These are phyloP conservation scores for Cyphellophora europaea DNA, from an alignment of 2,329 filamentous ascomycete species.

Conservation along the genomic window DNA sequence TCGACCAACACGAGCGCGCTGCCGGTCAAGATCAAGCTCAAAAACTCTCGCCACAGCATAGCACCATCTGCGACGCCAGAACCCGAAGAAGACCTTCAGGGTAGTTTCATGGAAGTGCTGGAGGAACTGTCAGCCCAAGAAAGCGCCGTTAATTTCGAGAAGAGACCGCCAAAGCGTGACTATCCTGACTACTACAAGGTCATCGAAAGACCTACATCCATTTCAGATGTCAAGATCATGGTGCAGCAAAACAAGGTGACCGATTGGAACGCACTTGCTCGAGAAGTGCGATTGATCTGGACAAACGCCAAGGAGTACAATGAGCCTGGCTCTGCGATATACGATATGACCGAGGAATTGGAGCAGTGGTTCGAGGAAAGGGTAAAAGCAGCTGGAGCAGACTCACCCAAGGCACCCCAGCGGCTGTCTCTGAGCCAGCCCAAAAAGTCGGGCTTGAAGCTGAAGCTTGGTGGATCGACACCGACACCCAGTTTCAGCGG, in stretches of 20 bases:
- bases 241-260: constrained; percentile 69
- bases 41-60: constrained; percentile 13
- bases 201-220: constrained; percentile 70
- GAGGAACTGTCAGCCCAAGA: constrained; percentile 12
- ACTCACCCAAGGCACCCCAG: constrained; percentile 48
- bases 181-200: constrained; percentile 68
- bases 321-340: constrained; percentile 82
- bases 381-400: constrained; percentile 57
- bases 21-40: constrained; percentile 15
- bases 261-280: constrained; percentile 72
- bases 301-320: constrained; percentile 83
- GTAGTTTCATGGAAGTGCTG: constrained; percentile 12
- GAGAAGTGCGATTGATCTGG: constrained; percentile 75
- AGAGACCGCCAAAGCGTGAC: constrained; percentile 48
- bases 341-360: constrained; percentile 64
- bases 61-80: constrained; percentile 7
- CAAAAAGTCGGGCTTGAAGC: constrained; percentile 47
- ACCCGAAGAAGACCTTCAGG: constrained; percentile 9
- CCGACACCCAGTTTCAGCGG: constrained; percentile 43
- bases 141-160: constrained; percentile 43
- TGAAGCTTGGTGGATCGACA: constrained; percentile 67
- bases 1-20: constrained; percentile 8
- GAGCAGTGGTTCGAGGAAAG: constrained; percentile 46
- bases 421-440: constrained; percentile 47
- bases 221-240: constrained; percentile 68